phyloP scores from a whole-genome alignment of 768 basidiomycete species.

The Russula sp. region DNA sequence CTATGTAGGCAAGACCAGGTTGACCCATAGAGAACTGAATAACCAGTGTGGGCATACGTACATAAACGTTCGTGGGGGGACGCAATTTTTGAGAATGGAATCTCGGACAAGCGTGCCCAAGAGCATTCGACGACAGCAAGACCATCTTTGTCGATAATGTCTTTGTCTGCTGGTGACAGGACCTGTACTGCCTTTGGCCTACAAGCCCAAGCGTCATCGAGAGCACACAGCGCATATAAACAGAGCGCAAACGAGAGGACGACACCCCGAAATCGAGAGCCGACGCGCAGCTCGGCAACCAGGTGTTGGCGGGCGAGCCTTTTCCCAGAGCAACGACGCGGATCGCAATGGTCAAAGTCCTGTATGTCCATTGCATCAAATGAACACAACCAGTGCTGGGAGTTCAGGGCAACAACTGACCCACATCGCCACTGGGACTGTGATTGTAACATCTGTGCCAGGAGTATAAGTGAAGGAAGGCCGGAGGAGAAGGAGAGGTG shows the following conservation, averaged over 20 bases:
- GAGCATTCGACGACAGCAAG: conserved; percentile 98
- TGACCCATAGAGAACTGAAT: neutral
- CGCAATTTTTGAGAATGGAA: conserved; percentile 90
- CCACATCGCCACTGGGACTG: conserved; percentile 94
- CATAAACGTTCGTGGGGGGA: conserved; percentile 88
- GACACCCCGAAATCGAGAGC: conserved; percentile 82
- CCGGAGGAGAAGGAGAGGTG: neutral
- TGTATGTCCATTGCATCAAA: conserved; percentile 29
- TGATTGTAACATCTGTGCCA: conserved; percentile 25
- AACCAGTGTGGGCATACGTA: conserved; percentile 37
- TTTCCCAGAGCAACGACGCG: conserved; percentile 81
- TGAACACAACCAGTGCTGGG: too few species aligned
- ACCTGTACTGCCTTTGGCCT: conserved; percentile 81
- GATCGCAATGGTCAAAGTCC: conserved; percentile 99
- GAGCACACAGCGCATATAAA: neutral
- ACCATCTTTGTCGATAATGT: conserved; percentile 65
- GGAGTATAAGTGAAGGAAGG: neutral
- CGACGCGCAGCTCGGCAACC: conserved; percentile 77
- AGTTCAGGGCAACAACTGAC: conserved; percentile 40
- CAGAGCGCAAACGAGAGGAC: conserved; percentile 76
- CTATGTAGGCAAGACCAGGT: conserved; percentile 36
- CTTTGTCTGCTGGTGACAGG: conserved; percentile 80
- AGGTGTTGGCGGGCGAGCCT: conserved; percentile 82
- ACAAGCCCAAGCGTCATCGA: conserved; percentile 3
- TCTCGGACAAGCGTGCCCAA: conserved; percentile 93